Evolutionary conservation across 306 rosid species (phyloP), one percentile per base, ranked within the genome.

Genomic region (Hylodesmum podocarpum): DNA sequence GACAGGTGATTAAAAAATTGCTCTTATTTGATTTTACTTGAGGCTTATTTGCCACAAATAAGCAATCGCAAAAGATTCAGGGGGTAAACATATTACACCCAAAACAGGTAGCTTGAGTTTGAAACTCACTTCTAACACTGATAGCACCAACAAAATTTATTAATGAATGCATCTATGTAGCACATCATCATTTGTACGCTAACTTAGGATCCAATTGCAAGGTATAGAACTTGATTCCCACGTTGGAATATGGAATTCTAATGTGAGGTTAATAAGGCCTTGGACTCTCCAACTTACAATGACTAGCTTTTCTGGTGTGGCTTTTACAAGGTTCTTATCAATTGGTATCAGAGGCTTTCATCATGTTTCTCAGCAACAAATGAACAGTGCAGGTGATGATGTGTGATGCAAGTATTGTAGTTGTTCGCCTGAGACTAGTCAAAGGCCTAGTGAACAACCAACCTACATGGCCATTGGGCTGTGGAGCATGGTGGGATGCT

Each of bases 41-140:
- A 59, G 15, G 47, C 43, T 28, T 61, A 14, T 9, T 41, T 64
- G 58, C 37, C 72, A 70, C 10, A 74, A 68, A 29, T 12, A 25
- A 25, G 43, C 44, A 78, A 31, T 5, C 72, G 72, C 36, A 18
- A n/a, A 27, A 66, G 29, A 18, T 46, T 43, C 63, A 50, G 18
- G 76, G 8, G 33, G 70, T 39, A 61, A 53, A 61, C 74, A 36
- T 53, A 68, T 51, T 16, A 39, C 57, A 41, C 66, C 54, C 66
- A 61, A 47, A 75, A 54, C 36, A 46, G 62, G 25, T 43, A 51
- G 33, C 70, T 40, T 21, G 0, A 66, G 44, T 40, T 40, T 25
- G 57, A 58, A 78, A 55, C 68, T 46, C 39, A n/a, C 12, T 54
- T 84, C 44, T 62, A 70, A 76, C 29, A 29, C n/a, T n/a, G 69